Evolutionary conservation across 768 basidiomycete species (phyloP).

Genomic region (Gelatoporia subvermispora): DNA sequence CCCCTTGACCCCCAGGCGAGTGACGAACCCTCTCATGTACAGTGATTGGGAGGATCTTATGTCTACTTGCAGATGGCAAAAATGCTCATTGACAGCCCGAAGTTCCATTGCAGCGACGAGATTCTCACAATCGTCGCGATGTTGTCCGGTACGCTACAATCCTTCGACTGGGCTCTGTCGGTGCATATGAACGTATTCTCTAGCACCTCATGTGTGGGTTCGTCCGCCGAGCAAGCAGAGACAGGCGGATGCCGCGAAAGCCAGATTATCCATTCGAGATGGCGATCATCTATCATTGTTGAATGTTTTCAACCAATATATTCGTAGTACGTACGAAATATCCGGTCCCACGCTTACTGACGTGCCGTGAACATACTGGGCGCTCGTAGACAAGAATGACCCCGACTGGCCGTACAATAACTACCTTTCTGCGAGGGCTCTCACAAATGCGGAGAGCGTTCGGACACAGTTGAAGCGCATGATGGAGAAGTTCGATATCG

Average conservation of each 20-base stretch:
- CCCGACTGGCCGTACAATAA: slow-evolving; percentile 90
- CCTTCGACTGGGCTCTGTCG: neutral
- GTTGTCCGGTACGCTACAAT: slow-evolving; percentile 70
- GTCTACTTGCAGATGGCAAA: slow-evolving; percentile 64
- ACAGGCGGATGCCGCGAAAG: slow-evolving; percentile 92
- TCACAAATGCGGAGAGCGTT: slow-evolving; percentile 91
- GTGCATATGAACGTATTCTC: neutral
- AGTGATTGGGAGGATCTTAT: neutral
- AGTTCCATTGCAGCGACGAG: slow-evolving; percentile 95
- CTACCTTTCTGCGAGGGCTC: slow-evolving; percentile 77
- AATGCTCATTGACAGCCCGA: slow-evolving; percentile 89
- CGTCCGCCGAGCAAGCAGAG: slow-evolving; percentile 83
- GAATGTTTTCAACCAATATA: slow-evolving; percentile 94
- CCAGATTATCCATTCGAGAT: slow-evolving; percentile 81
- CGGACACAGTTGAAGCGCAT: slow-evolving; percentile 81
- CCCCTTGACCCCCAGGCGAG: slow-evolving; percentile 94
- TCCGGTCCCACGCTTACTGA: neutral
- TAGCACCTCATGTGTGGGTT: slow-evolving; percentile 92
- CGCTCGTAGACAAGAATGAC: slow-evolving; percentile 61
- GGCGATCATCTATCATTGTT: slow-evolving; percentile 95
- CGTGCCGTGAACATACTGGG: neutral
- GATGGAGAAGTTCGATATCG: slow-evolving; percentile 89
- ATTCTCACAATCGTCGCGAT: slow-evolving; percentile 93
- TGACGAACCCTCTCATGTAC: slow-evolving; percentile 5
- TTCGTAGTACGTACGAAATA: slow-evolving; percentile 51